A percentile compares a stretch with the other conserved stretches of the same genome.
phyloP scores from a whole-genome alignment of 108 stramenopile species.

The Nitzschia putrida region DNA sequence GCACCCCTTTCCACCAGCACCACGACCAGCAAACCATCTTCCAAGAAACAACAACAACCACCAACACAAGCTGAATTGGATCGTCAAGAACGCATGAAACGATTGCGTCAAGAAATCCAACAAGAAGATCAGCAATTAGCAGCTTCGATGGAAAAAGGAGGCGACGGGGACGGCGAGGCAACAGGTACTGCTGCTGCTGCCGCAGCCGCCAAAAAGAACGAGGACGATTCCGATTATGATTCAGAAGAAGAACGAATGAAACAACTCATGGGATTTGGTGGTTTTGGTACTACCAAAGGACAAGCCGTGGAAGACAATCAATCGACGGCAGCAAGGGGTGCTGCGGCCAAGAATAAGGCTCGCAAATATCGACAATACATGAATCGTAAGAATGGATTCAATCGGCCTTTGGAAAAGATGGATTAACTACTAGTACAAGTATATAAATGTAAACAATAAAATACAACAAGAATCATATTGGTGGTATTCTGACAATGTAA shows the following conservation, averaged over 20 bases:
- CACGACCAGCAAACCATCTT: too few species aligned
- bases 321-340: constrained; percentile 84
- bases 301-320: constrained; percentile 91
- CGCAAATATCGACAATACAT: constrained; percentile 98
- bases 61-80: constrained; percentile 45
- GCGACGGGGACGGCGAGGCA: neutral
- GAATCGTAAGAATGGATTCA: constrained; percentile 94
- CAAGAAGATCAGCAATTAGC: constrained; percentile 57
- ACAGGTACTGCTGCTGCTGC: neutral
- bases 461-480: too few species aligned
- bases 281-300: constrained; percentile 93
- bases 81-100: constrained; percentile 70
- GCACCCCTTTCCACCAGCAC: too few species aligned
- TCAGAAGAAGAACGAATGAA: constrained; percentile 86
- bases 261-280: constrained; percentile 86
- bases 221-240: too few species aligned
- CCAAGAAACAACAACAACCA: too few species aligned
- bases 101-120: constrained; percentile 71
- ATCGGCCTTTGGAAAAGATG: constrained; percentile 91
- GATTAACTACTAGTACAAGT: too few species aligned
- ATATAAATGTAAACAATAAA: too few species aligned
- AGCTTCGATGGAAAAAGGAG: constrained; percentile 20
- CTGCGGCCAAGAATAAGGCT: constrained; percentile 88
- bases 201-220: neutral
- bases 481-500: too few species aligned